Evolutionary conservation across 176 grass and related monocot genomes (phyloP).

Genomic region (Elaeis guineensis): DNA sequence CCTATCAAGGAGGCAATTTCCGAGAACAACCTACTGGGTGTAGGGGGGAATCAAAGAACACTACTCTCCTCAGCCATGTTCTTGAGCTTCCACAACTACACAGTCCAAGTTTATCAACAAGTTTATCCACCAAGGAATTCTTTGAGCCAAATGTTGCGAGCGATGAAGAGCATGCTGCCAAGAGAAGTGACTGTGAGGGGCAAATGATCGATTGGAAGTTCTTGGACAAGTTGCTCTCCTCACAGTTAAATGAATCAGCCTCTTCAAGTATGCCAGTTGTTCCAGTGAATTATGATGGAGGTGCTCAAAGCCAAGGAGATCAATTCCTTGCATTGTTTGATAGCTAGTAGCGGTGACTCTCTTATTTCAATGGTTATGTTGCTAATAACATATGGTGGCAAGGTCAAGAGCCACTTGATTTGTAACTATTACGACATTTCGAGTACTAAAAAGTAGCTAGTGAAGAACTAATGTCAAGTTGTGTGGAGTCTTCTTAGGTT

Average conservation of each 20-base stretch:
- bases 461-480: too few species aligned
- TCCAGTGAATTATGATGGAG: slow-evolving; percentile 8
- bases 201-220: slow-evolving; percentile 51
- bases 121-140: slow-evolving; percentile 13
- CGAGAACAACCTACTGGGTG: slow-evolving; percentile 10
- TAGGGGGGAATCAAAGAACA: slow-evolving; percentile 27
- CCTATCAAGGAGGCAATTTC: slow-evolving; percentile 11
- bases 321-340: slow-evolving; percentile 20
- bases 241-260: slow-evolving; percentile 30
- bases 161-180: slow-evolving; percentile 4
- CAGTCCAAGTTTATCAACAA: slow-evolving; percentile 29
- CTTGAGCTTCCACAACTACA: slow-evolving; percentile 35
- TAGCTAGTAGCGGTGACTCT: slow-evolving; percentile 7
- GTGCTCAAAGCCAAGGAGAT: slow-evolving; percentile 13
- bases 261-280: slow-evolving; percentile 11
- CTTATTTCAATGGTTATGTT: slow-evolving; percentile 7
- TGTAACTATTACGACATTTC: too few species aligned
- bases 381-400: too few species aligned
- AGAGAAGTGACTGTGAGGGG: neutral
- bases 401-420: too few species aligned
- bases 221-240: slow-evolving; percentile 50
- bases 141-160: slow-evolving; percentile 5
- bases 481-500: too few species aligned
- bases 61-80: slow-evolving; percentile 20
- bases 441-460: too few species aligned